phyloP scores from a whole-genome alignment of 257 asterid genomes.

The Nicotiana otophora region DNA sequence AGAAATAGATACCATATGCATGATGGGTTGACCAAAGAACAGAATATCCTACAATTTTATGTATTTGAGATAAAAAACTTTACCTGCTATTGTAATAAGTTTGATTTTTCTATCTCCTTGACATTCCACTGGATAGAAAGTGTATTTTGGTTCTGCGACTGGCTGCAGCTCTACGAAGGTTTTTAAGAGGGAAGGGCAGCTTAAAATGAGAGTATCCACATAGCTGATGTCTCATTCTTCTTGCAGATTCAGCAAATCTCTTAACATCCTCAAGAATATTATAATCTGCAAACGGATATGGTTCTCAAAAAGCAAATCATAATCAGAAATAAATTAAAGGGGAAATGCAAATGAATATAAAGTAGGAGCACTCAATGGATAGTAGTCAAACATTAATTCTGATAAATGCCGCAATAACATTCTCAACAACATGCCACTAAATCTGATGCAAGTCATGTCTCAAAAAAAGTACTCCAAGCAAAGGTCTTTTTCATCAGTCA shows the following conservation, averaged over 20 bases:
- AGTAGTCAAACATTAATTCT: neutral
- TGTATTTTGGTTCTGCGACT: conserved; percentile 50
- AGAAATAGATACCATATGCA: neutral
- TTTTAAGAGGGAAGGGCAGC: conserved; percentile 53
- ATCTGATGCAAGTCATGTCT: conserved; percentile 5
- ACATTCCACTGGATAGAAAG: conserved; percentile 68
- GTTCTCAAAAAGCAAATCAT: neutral
- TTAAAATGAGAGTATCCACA: conserved; percentile 38
- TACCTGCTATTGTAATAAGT: conserved; percentile 55
- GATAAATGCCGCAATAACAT: neutral
- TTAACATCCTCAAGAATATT: conserved; percentile 88
- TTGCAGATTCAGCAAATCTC: conserved; percentile 80
- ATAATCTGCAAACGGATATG: conserved; percentile 42
- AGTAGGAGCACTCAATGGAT: neutral
- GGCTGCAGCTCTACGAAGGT: conserved; percentile 59
- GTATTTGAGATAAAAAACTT: neutral
- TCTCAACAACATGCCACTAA: neutral
- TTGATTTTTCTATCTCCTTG: conserved; percentile 56
- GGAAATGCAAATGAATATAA: neutral
- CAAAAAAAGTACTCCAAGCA: neutral
- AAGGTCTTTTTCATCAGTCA: neutral
- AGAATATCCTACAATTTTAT: neutral
- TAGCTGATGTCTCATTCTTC: conserved; percentile 52
- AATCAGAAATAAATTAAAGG: neutral
- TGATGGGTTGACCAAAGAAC: neutral